Evolutionary conservation across 352 stramenopile genomes (phyloP).

Genomic region (Pythium brachiatum): DNA sequence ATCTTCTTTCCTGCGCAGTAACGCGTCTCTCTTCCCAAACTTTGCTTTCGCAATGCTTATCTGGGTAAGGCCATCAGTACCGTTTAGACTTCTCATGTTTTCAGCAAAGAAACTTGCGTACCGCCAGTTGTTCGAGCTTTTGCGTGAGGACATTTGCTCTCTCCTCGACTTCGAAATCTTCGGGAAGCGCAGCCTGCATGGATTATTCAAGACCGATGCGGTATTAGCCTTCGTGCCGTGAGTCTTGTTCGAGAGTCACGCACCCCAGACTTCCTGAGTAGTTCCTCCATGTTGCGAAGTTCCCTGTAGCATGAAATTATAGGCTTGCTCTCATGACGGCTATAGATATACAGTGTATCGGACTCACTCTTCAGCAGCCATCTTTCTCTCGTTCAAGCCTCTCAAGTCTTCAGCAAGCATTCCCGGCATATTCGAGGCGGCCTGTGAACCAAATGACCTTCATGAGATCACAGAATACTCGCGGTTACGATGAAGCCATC

Average conservation of each 20-base stretch:
- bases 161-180: constrained; percentile 8
- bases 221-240: background rate
- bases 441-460: background rate
- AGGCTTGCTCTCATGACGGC: constrained; percentile 11
- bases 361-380: background rate
- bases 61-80: too few species aligned
- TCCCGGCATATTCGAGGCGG: background rate
- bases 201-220: background rate
- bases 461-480: background rate
- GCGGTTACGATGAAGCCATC: too few species aligned
- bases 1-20: background rate
- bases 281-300: constrained; percentile 9
- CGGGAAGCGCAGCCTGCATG: constrained; percentile 2
- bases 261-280: constrained; percentile 12
- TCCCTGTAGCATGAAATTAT: background rate
- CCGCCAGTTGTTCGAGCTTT: background rate
- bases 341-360: too few species aligned
- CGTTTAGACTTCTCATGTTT: too few species aligned
- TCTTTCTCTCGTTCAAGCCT: background rate
- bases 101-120: background rate
- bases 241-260: background rate
- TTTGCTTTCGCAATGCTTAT: background rate
- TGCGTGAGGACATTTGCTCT: background rate
- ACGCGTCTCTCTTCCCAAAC: constrained; percentile 1
- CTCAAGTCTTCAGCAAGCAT: background rate